Evolutionary conservation across 1,284 basidiomycete species (phyloP), one percentile per base, ranked within the genome.

Genomic region (Leccinum pseudoinsigne): DNA sequence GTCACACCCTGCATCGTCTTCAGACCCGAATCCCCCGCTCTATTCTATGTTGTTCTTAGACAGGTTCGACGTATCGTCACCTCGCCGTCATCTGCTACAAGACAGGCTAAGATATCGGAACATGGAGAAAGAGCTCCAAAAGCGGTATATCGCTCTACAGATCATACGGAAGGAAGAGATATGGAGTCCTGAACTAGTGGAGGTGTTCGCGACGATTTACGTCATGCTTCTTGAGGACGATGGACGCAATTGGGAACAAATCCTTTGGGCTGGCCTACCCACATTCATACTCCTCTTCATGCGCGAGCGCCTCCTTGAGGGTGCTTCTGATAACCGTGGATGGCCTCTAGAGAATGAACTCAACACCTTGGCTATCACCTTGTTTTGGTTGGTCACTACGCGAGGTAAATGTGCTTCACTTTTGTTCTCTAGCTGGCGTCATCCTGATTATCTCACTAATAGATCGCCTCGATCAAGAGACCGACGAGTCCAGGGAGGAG

Each of bases 201-300:
- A 80, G 38, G 84, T 83, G 36, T 72, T 90, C 14, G 84, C 84
- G 76, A 78, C 80, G 4, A 78, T 86, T 26, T 88, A 86, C 68
- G 71, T 85, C 58, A 88, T 91, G 86, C 74, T 88, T 68, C 70
- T 85, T 63, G 77, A 86, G 74, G 80, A 84, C 76, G 71, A 87
- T 61, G 82, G 81, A 45, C 81, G 80, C 69, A 90, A 89, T 70
- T 65, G 80, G 36, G 75, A 76, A 31, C 86, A 85, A 65, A 76
- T 89, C n/a, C 66, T 79, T 42, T 78, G 79, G 69, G 82, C 80
- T 3, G 75, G 75, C 47, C 69, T 85, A 6, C 74, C 77, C 4
- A 55, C 64, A 0, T 80, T 86, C 60, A 73, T 85, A 18, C 69
- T 75, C 36, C 63, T 53, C 1, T 84, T 78, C 62, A 63, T 86